These are phyloP conservation scores for Aspergillus terreus DNA, from an alignment of 2,329 filamentous ascomycete species.

Conservation along the genomic window DNA sequence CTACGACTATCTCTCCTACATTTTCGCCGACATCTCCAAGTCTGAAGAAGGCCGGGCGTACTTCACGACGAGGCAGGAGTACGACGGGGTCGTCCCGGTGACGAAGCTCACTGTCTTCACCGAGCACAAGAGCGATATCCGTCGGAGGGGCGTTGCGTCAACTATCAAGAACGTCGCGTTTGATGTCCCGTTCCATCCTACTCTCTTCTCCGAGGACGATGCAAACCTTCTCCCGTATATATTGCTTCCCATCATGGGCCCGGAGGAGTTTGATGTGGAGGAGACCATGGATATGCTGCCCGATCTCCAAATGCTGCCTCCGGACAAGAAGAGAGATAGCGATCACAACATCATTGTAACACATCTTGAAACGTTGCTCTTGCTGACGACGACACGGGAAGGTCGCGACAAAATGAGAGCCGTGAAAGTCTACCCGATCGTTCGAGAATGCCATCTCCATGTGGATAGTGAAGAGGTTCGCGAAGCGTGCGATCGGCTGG, in stretches of 20 bases:
- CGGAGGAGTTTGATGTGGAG: conserved; percentile 82
- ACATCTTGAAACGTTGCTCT: conserved; percentile 81
- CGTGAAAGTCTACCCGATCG: conserved; percentile 81
- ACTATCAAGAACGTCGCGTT: conserved; percentile 95
- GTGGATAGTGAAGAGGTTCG: conserved; percentile 74
- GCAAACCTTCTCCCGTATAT: conserved; percentile 86
- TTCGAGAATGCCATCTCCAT: conserved; percentile 78
- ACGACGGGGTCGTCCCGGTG: conserved; percentile 81
- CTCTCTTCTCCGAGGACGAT: conserved; percentile 66
- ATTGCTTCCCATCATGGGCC: conserved; percentile 79
- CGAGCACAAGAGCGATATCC: conserved; percentile 76
- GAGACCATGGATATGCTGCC: conserved; percentile 83
- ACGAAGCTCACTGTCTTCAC: conserved; percentile 94
- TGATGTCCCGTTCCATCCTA: conserved; percentile 67
- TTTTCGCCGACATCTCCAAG: conserved; percentile 90
- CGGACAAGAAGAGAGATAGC: conserved; percentile 80
- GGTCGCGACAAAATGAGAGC: conserved; percentile 71
- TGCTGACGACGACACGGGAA: conserved; percentile 74
- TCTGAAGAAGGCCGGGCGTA: conserved; percentile 70
- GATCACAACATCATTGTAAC: conserved; percentile 75
- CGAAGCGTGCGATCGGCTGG: conserved; percentile 82
- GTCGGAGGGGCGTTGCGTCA: conserved; percentile 89
- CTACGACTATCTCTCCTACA: conserved; percentile 89
- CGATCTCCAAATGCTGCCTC: conserved; percentile 82
- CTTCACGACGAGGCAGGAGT: conserved; percentile 68